Percentiles rank a stretch among this genome's conserved stretches.
Conservation (phyloP, 352 stramenopile species). For the Aphanomyces euteiches region DNA sequence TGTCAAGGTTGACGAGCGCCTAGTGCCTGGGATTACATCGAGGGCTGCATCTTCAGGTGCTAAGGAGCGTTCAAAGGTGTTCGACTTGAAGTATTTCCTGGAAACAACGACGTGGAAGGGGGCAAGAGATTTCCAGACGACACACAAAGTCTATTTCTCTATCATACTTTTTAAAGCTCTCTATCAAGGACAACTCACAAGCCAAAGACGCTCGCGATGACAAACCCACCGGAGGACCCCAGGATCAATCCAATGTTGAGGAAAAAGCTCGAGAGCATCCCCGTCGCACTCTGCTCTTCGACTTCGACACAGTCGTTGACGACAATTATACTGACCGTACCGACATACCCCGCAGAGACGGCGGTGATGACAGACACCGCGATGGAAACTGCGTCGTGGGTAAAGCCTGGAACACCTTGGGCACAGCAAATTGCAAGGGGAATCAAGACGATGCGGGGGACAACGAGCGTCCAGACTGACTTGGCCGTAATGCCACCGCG, state of each 20-base stretch:
- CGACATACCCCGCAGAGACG: constrained; percentile 73
- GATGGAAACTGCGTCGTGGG: constrained; percentile 67
- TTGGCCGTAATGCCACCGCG: constrained; percentile 55
- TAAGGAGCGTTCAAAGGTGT: no score
- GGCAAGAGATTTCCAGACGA: no score
- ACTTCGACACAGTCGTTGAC: constrained; percentile 71
- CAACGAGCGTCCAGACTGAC: constrained; percentile 63
- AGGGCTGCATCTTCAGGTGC: no score
- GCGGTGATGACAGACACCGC: constrained; percentile 61
- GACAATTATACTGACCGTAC: constrained; percentile 75
- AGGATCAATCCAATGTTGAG: constrained; percentile 76
- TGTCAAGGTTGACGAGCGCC: no score
- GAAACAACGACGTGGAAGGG: no score
- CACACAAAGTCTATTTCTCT: no score
- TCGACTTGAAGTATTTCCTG: no score
- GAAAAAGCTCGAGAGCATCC: constrained; percentile 80
- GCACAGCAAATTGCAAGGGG: constrained; percentile 67
- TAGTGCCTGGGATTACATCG: no score
- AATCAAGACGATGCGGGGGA: constrained; percentile 57
- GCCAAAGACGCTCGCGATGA: no score
- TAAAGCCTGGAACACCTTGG: constrained; percentile 60
- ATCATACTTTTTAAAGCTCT: no score
- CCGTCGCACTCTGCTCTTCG: constrained; percentile 62
- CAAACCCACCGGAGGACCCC: no score
- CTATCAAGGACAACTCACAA: constrained; percentile 60